Base-by-base conservation (phyloP, 2,329 filamentous ascomycete genomes). In the Calycina herbarum region DNA sequence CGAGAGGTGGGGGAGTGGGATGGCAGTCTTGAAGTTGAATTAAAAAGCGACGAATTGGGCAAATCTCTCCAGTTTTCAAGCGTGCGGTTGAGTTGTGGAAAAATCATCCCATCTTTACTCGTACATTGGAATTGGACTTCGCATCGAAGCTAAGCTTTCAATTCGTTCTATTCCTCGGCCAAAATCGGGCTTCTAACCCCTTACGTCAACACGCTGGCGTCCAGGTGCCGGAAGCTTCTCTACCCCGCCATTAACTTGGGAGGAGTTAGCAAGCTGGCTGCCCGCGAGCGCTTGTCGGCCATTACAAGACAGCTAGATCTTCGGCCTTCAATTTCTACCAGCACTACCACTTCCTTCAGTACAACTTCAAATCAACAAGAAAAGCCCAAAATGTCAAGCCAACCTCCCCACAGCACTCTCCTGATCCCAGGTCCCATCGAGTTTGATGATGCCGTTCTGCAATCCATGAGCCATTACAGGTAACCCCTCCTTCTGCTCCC, bases 391-490 rank as follows among this genome's bases (percentile, higher is more conserved):
- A 89, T 89, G 87, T 88, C 86, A 71, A 82, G 82, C 66, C 87
- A 89, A 73, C 82, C 85, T 64, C 78, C 82, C 61, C 87, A 89
- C 76, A 80, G 86, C 56, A 89, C 94, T 64, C 84, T 99, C 80
- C 88, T 99, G 81, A 98, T 99, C 76, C 95, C 95, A 60, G 95
- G 95, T 70, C 95, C 95, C 76, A 96, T 98, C 79, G 94, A 98
- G 82, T 97, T 97, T 77, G 94, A 97, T 78, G 94, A 98, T 94
- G 93, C 89, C 59, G 94, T 98, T 67, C 87, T 97, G 62, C 87
- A 94, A 79, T 92, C 93, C 68, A 97, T 97, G 94, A 90, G 91
- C 82, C 93, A 97, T 81, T 96, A 90, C 82, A 94, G 91, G 91
- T 93, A 82, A 75, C 80, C 71, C 40, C 15, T 45, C 13, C n/a